phyloP scores from a whole-genome alignment of 2,329 filamentous ascomycete genomes.

The Lecanicillium sp. region DNA sequence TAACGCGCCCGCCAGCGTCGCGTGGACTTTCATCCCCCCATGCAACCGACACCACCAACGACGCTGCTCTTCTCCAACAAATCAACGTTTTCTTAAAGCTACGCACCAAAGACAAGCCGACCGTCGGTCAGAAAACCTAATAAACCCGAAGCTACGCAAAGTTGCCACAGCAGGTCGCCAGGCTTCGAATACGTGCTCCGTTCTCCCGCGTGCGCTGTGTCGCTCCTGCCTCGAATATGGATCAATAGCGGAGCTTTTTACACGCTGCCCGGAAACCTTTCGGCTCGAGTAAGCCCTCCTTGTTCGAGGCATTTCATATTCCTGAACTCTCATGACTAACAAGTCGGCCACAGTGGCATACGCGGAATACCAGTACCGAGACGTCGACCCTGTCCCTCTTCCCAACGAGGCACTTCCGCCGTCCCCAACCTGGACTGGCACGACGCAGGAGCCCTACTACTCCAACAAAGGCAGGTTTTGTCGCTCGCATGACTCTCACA shows the following conservation, averaged over 20 bases:
- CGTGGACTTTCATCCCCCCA: no score
- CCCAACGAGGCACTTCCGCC: constrained; percentile 1
- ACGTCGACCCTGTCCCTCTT: neutral
- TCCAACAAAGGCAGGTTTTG: constrained; percentile 48
- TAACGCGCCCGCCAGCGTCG: no score
- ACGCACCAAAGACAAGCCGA: no score
- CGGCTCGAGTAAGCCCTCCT: constrained; percentile 19
- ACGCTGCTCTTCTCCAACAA: no score
- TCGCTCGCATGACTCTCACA: neutral
- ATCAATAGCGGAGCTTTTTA: constrained; percentile 23
- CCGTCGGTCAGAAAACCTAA: no score
- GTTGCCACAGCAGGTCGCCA: no score
- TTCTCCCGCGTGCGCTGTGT: neutral
- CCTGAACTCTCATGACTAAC: neutral
- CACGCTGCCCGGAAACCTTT: constrained; percentile 10
- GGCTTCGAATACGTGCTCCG: no score
- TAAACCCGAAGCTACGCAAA: no score
- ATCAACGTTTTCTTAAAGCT: no score
- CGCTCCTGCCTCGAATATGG: constrained; percentile 19
- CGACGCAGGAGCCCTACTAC: constrained; percentile 37
- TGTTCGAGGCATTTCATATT: neutral
- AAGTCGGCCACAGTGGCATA: constrained; percentile 8
- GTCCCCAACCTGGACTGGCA: constrained; percentile 4
- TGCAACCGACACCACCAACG: no score
- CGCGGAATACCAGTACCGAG: constrained; percentile 4